These are phyloP conservation scores for Scleroderma bovista DNA, from an alignment of 768 basidiomycete species.

Conservation along the genomic window DNA sequence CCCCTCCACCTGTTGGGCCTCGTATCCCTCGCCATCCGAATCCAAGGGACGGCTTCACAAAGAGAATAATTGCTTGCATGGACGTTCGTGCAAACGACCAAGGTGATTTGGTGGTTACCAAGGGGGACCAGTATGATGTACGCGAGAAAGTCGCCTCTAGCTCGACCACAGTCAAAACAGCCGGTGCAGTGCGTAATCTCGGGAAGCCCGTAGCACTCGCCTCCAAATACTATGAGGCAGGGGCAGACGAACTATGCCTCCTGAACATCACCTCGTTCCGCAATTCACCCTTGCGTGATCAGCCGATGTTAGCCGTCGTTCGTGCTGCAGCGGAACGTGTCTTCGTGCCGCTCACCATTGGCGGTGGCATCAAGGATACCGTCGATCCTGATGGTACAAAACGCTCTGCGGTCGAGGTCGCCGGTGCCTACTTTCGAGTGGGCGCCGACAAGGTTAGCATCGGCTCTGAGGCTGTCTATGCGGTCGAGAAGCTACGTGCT, in stretches of 20 bases:
- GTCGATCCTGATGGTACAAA: slow-evolving; percentile 92
- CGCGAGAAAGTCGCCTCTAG: slow-evolving; percentile 58
- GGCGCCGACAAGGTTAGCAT: slow-evolving; percentile 99
- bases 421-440: slow-evolving; percentile 91
- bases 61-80: slow-evolving; percentile 94
- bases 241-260: slow-evolving; percentile 95
- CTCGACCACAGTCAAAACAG: slow-evolving; percentile 36
- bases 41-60: slow-evolving; percentile 68
- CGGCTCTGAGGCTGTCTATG: slow-evolving; percentile 91
- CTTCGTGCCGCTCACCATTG: slow-evolving; percentile 97
- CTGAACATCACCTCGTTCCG: slow-evolving; percentile 99
- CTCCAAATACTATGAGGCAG: slow-evolving; percentile 75
- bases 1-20: slow-evolving; percentile 27
- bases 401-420: slow-evolving; percentile 87
- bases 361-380: slow-evolving; percentile 95
- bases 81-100: slow-evolving; percentile 95
- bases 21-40: slow-evolving; percentile 35
- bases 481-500: slow-evolving; percentile 75
- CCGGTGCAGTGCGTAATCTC: slow-evolving; percentile 87
- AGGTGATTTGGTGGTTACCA: slow-evolving; percentile 97
- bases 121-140: slow-evolving; percentile 99
- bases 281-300: slow-evolving; percentile 89
- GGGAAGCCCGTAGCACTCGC: slow-evolving; percentile 95
- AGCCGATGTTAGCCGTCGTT: slow-evolving; percentile 97
- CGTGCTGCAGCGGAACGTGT: slow-evolving; percentile 82